Base-by-base conservation (phyloP, 2,329 filamentous ascomycete genomes). In the Aureobasidium mangrovei region DNA sequence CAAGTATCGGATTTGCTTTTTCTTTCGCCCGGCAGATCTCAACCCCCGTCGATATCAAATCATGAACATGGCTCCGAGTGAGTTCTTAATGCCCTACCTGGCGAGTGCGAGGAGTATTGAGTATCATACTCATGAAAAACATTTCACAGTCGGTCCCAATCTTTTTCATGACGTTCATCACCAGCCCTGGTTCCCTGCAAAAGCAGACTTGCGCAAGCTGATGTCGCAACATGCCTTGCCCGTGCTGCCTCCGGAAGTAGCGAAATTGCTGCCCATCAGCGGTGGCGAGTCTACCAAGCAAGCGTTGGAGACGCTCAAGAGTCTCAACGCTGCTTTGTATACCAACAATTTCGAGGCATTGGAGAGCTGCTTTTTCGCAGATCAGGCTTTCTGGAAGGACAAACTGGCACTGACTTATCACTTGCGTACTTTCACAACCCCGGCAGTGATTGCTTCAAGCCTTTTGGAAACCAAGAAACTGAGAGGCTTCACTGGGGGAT, bases 361-460 rank as follows among this genome's bases (percentile, higher is more conserved):
- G 3, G 27, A 39, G 33, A n/a, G 8, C 10, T 48, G 45, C 31
- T 48, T 48, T 24, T 29, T 38, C 10, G 26, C 45, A 2, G 45
- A 39, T 7, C 45, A 48, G n/a, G 18, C 45, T 3, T 48, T 48
- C 26, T 48, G 45, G 45, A 48, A 48, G 7, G 45, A 48, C 10
- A 26, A 48, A 7, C 45, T 48, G 7, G 45, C 45, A 29, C 28
- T 48, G 7, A 48, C 45, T 3, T 48, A 32, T 26, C 45, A 48
- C 31, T 29, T 48, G 4, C 45, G 45, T n/a, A 48, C 45, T 7
- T 38, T 48, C 33, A 48, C 18, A 6, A n/a, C 45, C 3, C 45
- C 32, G 4, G 10, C 12, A 2, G 12, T 4, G 2, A 39, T 48
- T 5, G 24, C 45, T n/a, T 8, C 4, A 9, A 29, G 27, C 26